Conservation (phyloP, 805 yeast species). For the Hanseniaspora occidentalis region DNA sequence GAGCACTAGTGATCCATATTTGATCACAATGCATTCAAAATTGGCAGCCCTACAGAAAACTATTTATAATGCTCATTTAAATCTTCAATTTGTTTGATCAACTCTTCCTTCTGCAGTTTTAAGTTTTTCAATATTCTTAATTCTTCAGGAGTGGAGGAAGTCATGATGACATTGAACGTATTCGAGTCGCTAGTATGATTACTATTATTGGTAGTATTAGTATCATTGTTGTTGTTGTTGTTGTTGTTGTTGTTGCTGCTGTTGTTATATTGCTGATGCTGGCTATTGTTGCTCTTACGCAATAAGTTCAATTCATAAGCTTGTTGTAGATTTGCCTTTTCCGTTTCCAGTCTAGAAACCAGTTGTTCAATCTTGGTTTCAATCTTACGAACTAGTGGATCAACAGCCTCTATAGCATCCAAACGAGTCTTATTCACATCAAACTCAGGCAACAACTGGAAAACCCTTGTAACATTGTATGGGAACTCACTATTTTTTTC, state of each 20-base stretch:
- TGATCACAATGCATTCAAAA: constrained; percentile 50
- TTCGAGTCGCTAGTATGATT: no score
- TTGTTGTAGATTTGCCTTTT: constrained; percentile 18
- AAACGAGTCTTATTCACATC: constrained; percentile 23
- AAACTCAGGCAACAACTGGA: constrained; percentile 21
- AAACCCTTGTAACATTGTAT: constrained; percentile 11
- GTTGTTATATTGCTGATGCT: constrained; percentile 1
- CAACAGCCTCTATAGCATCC: constrained; percentile 22
- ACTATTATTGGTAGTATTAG: no score
- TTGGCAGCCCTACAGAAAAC: constrained; percentile 42
- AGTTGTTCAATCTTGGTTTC: constrained; percentile 18
- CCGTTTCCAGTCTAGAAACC: constrained; percentile 16
- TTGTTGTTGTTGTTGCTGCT: constrained; percentile 8
- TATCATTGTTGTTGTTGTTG: constrained; percentile 15
- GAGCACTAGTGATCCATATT: constrained; percentile 54
- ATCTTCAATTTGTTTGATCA: constrained; percentile 11
- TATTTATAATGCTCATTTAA: constrained; percentile 15
- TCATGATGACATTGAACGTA: constrained; percentile 24
- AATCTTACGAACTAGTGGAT: constrained; percentile 19
- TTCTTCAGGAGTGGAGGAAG: constrained; percentile 22
- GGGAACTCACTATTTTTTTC: background rate
- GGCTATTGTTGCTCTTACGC: constrained; percentile 13
- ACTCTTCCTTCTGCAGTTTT: constrained; percentile 13
- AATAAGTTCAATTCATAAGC: constrained; percentile 19
- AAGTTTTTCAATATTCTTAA: constrained; percentile 17